Conservation (phyloP, 305 asterid genomes). For the Fraxinus nigra region DNA sequence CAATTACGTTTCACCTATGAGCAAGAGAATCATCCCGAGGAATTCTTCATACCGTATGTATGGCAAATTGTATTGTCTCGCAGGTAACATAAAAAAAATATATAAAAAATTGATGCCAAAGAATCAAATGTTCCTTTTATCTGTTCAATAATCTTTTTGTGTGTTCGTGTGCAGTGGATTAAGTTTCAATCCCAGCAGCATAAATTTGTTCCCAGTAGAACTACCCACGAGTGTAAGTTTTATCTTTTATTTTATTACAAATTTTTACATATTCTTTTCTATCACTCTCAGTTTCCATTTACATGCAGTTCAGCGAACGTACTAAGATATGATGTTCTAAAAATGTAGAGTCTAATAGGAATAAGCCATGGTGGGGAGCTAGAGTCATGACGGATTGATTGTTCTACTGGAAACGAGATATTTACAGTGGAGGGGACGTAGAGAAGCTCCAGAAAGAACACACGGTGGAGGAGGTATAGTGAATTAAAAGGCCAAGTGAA, state of each 20-base stretch:
- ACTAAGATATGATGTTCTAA: not conserved
- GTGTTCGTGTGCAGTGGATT: slow-evolving; percentile 51
- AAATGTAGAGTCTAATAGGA: not conserved
- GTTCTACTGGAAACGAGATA: slow-evolving; percentile 37
- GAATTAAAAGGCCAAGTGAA: not conserved
- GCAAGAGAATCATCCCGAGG: slow-evolving; percentile 98
- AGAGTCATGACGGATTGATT: not conserved
- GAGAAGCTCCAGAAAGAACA: slow-evolving; percentile 42
- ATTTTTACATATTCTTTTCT: not conserved
- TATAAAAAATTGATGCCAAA: not conserved
- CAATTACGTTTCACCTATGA: slow-evolving; percentile 91
- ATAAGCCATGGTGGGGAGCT: not conserved
- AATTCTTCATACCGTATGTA: slow-evolving; percentile 90
- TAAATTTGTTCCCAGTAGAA: slow-evolving; percentile 64
- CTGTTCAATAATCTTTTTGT: slow-evolving; percentile 18
- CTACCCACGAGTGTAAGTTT: slow-evolving; percentile 57
- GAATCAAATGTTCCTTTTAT: not conserved
- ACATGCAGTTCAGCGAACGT: not conserved
- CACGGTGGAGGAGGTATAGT: slow-evolving; percentile 23
- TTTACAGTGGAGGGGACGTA: slow-evolving; percentile 25
- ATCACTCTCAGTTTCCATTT: not conserved
- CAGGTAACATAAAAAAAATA: slow-evolving; percentile 36
- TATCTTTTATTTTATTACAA: not conserved
- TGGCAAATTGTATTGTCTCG: slow-evolving; percentile 83
- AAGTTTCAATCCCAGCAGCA: slow-evolving; percentile 59